Evolutionary conservation across 2,329 filamentous ascomycete genomes (phyloP).

Genomic region (Scorias spongiosa): DNA sequence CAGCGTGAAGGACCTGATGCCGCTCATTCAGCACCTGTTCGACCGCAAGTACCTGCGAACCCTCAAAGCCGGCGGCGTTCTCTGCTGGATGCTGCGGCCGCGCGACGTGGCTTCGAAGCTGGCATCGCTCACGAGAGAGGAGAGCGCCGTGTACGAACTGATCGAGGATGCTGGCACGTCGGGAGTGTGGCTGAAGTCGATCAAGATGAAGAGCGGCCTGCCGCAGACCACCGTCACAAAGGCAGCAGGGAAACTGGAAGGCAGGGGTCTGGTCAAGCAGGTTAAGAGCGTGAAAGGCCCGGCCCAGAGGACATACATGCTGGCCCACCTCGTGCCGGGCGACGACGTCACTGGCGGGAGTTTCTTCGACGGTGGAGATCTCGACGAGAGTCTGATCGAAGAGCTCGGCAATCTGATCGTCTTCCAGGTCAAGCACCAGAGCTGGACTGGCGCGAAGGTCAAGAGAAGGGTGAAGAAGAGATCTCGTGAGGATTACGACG

Average conservation of each 20-base stretch:
- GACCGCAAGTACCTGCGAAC: slow-evolving; percentile 18
- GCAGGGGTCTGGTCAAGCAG: slow-evolving; percentile 66
- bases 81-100: slow-evolving; percentile 16
- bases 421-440: slow-evolving; percentile 54
- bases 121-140: slow-evolving; percentile 43
- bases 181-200: slow-evolving; percentile 80
- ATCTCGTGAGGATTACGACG: slow-evolving; percentile 2
- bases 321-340: slow-evolving; percentile 65
- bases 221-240: slow-evolving; percentile 72
- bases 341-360: slow-evolving; percentile 86
- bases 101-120: slow-evolving; percentile 19
- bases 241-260: slow-evolving; percentile 69
- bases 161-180: slow-evolving; percentile 75
- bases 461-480: slow-evolving; percentile 7
- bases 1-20: slow-evolving; percentile 12
- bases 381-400: slow-evolving; percentile 79
- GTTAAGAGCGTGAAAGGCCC: slow-evolving; percentile 88
- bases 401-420: slow-evolving; percentile 59
- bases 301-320: slow-evolving; percentile 91
- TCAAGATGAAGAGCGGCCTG: slow-evolving; percentile 66
- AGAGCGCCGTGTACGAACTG: slow-evolving; percentile 72
- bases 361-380: slow-evolving; percentile 83
- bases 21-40: slow-evolving; percentile 17
- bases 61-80: slow-evolving; percentile 12
- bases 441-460: slow-evolving; percentile 44